A percentile compares a stretch with the other conserved stretches of the same genome.
Evolutionary conservation across 768 basidiomycete genomes (phyloP).

Genomic region (Lactarius deliciosus): DNA sequence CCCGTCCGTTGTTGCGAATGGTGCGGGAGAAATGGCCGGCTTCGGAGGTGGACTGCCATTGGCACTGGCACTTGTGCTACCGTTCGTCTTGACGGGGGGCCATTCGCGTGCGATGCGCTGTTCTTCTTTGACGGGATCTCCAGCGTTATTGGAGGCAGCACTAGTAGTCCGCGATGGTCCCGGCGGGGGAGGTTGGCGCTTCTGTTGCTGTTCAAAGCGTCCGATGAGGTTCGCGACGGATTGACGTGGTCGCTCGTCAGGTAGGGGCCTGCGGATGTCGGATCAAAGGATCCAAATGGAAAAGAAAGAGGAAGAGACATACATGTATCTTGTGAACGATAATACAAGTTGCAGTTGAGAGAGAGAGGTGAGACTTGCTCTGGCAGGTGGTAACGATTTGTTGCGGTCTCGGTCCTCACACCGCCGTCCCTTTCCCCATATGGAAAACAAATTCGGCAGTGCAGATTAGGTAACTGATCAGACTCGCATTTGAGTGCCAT

Average conservation of each 20-base stretch:
- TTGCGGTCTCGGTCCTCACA: not conserved
- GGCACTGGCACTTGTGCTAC: not conserved
- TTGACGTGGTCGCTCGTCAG: slow-evolving; percentile 84
- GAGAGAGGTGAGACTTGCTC: not conserved
- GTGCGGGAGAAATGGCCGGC: slow-evolving; percentile 9
- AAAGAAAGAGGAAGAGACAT: slow-evolving; percentile 2
- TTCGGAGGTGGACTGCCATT: not conserved
- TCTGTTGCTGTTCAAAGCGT: slow-evolving; percentile 75
- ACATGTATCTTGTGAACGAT: slow-evolving; percentile 15
- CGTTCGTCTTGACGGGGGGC: slow-evolving; percentile 47
- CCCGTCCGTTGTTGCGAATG: not conserved
- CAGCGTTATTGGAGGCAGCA: slow-evolving; percentile 60
- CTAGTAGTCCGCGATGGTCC: slow-evolving; percentile 55
- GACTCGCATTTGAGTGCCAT: not conserved
- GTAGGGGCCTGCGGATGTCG: slow-evolving; percentile 61
- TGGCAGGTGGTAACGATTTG: not conserved
- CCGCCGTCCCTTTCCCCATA: slow-evolving; percentile 2
- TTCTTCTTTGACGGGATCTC: slow-evolving; percentile 67
- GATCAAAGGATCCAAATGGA: slow-evolving; percentile 14
- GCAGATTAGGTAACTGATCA: slow-evolving; percentile 10
- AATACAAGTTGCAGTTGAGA: not conserved
- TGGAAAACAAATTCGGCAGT: not conserved
- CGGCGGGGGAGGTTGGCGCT: slow-evolving; percentile 49
- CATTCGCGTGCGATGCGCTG: slow-evolving; percentile 72
- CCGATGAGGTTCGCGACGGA: slow-evolving; percentile 91